Evolutionary conservation across 2,329 filamentous ascomycete genomes (phyloP), one percentile per base, ranked within the genome.

Genomic region (Phyllosticta citriasiana): DNA sequence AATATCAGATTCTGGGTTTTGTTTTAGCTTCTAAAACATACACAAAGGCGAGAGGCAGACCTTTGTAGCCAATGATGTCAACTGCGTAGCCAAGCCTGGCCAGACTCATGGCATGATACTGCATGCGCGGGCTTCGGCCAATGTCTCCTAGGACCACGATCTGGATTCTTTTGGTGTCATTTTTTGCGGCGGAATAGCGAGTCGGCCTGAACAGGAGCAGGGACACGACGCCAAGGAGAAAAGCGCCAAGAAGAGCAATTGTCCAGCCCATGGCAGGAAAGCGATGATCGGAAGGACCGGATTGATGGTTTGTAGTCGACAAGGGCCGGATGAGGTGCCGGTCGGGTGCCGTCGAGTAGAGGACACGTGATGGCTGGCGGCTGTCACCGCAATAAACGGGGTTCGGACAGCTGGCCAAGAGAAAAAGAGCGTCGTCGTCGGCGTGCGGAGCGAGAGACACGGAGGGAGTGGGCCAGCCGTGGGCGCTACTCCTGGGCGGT

Each of bases 101-200:
- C 69, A 97, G 86, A 72, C 93, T 97, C 67, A 96, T 79, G 22
- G 93, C 93, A 81, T 99, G 94, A 69, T 99, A 97, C 71, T 97
- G 92, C 93, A 99, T 99, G 61, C 94, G 90, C 57, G 94, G 94
- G 72, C 93, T 97, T 54, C 92, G 85, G 50, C 94, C 94, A 72
- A 99, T 92, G 71, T 99, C 94, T 53, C 94, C 94, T 27, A 99
- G 82, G 19, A 99, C 94, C 16, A 99, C 81, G 58, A 99, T 84
- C 74, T 96, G 91, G 53, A 93, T 82, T 0, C 80, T 25, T 24
- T 14, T 19, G 35, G 35, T 35, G 40, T 22, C 59, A 40, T 35
- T 47, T 27, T 40, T 22, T 27, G 50, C 54, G n/a, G 40, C 16
- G 1, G 59, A 40, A 24, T 57, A 53, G 2, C 59, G 55, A 4